Conservation (phyloP, 2,329 filamentous ascomycete species). For the Calonectria hongkongensis region DNA sequence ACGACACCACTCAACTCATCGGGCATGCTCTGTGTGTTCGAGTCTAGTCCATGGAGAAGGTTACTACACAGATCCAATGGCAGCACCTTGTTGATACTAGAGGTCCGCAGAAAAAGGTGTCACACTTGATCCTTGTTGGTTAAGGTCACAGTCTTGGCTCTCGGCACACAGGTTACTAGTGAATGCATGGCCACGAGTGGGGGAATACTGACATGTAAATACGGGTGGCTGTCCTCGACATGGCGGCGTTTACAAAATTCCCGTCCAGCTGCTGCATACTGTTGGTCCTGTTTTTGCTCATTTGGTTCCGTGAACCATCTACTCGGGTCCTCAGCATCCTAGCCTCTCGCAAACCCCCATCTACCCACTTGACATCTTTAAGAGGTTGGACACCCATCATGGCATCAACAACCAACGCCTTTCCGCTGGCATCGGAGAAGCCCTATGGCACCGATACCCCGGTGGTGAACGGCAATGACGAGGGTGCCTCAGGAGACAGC, state of each 20-base stretch:
- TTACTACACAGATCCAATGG: conserved; percentile 47
- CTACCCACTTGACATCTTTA: conserved; percentile 22
- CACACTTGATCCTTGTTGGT: conserved; percentile 38
- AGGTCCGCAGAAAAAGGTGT: conserved; percentile 32
- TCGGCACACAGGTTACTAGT: conserved; percentile 33
- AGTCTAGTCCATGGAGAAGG: conserved; percentile 44
- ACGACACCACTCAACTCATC: conserved; percentile 36
- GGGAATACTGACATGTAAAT: conserved; percentile 50
- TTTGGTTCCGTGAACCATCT: conserved; percentile 49
- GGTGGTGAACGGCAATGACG: conserved; percentile 67
- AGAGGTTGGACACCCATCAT: conserved; percentile 56
- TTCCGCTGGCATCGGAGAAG: conserved; percentile 66
- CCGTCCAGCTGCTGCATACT: conserved; percentile 32
- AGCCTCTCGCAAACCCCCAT: conserved; percentile 3
- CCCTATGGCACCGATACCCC: conserved; percentile 61
- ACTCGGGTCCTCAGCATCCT: conserved; percentile 26
- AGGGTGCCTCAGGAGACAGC: conserved; percentile 79
- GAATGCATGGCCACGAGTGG: conserved; percentile 42
- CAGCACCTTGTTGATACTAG: conserved; percentile 17
- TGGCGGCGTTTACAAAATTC: conserved; percentile 23
- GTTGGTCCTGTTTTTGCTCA: conserved; percentile 31
- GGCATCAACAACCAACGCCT: conserved; percentile 62
- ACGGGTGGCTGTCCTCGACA: conserved; percentile 48
- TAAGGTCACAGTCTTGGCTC: conserved; percentile 44
- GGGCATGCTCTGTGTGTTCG: conserved; percentile 40